phyloP scores from a whole-genome alignment of 2,329 filamentous ascomycete species.

The Aureobasidium melanogenum region DNA sequence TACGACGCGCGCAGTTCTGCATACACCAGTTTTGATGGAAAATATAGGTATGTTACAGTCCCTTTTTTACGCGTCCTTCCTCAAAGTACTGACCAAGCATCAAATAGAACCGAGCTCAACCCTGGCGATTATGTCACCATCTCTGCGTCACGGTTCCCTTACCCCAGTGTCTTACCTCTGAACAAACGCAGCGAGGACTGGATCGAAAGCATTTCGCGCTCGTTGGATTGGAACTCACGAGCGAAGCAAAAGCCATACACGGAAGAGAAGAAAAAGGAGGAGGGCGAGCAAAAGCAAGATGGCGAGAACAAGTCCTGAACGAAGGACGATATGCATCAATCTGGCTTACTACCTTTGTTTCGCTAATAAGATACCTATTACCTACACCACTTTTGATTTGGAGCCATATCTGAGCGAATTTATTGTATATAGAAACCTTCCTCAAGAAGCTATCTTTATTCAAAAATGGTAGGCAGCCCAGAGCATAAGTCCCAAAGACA shows the following conservation, averaged over 20 bases:
- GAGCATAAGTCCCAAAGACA: too few relatives aligned
- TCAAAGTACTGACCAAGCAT: not conserved
- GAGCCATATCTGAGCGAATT: too few relatives aligned
- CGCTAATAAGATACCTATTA: not conserved
- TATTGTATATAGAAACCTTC: too few relatives aligned
- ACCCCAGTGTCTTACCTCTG: constrained; percentile 61
- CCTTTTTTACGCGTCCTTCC: not conserved
- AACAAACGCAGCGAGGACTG: constrained; percentile 57
- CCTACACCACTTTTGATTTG: not conserved
- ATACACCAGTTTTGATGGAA: constrained; percentile 97
- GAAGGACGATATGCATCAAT: not conserved
- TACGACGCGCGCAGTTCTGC: constrained; percentile 82
- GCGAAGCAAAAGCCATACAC: constrained; percentile 62
- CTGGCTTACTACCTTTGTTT: not conserved
- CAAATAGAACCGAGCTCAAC: constrained; percentile 46
- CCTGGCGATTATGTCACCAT: constrained; percentile 81
- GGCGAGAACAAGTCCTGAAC: not conserved
- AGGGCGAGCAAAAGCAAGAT: not conserved
- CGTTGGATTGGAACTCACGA: constrained; percentile 72
- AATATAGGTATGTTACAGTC: constrained; percentile 52
- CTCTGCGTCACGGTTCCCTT: constrained; percentile 70
- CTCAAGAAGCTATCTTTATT: too few relatives aligned
- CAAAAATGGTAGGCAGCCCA: too few relatives aligned
- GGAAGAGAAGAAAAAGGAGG: not conserved
- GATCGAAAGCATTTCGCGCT: constrained; percentile 72